These are phyloP conservation scores for Tulasnella sp. DNA, from an alignment of 768 basidiomycete species.

Conservation along the genomic window DNA sequence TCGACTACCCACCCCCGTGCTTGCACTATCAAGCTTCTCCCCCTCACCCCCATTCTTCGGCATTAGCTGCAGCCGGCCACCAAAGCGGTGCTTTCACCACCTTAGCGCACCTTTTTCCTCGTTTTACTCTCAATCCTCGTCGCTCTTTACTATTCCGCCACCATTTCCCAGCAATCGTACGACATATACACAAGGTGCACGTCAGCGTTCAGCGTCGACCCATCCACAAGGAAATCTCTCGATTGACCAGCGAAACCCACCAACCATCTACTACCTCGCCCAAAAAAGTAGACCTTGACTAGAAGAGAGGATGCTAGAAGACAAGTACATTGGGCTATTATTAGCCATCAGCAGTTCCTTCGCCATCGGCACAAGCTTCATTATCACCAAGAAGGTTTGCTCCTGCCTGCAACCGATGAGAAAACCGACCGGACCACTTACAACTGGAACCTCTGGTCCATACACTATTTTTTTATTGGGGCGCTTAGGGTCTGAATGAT, in stretches of 20 bases:
- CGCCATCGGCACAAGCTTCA: conserved; percentile 92
- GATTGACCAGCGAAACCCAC: neutral
- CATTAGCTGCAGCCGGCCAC: neutral
- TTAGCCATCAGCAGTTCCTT: conserved; percentile 81
- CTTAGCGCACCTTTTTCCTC: neutral
- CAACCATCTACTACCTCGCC: neutral
- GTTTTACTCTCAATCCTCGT: conserved; percentile 3
- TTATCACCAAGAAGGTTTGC: conserved; percentile 96
- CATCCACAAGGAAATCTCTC: neutral
- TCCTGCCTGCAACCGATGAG: neutral
- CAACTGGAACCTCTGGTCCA: neutral
- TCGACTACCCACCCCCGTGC: neutral
- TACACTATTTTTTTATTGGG: neutral
- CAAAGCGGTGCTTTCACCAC: neutral
- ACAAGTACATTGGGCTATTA: conserved; percentile 91
- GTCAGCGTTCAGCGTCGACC: conserved; percentile 1
- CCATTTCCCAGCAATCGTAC: neutral
- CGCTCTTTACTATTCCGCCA: neutral
- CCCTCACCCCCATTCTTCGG: neutral
- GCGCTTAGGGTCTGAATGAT: conserved; percentile 79
- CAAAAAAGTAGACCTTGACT: neutral
- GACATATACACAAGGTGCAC: neutral
- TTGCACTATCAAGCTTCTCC: neutral
- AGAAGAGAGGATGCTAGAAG: conserved; percentile 62
- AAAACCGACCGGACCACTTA: neutral